These are phyloP conservation scores for Lentinula lateritia DNA, from an alignment of 768 basidiomycete species.

Conservation along the genomic window DNA sequence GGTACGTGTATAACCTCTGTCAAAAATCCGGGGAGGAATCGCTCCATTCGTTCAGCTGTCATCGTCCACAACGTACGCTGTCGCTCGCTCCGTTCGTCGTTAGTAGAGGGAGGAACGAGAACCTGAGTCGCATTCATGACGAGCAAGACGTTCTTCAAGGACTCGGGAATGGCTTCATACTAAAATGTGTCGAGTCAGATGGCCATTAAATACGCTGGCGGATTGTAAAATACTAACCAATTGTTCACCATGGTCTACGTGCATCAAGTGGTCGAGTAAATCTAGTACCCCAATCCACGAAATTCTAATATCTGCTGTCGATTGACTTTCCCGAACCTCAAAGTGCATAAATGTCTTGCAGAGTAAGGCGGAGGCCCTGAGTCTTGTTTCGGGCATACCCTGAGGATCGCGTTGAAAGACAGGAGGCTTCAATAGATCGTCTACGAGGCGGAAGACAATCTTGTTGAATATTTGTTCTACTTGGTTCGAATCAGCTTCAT, in stretches of 20 bases:
- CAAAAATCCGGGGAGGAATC: slow-evolving; percentile 89
- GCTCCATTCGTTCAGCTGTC: slow-evolving; percentile 82
- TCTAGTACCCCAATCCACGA: slow-evolving; percentile 91
- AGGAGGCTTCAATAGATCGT: slow-evolving; percentile 85
- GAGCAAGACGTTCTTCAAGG: slow-evolving; percentile 91
- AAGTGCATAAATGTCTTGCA: slow-evolving; percentile 97
- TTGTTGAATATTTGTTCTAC: slow-evolving; percentile 84
- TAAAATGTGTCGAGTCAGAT: slow-evolving; percentile 21
- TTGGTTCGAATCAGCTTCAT: slow-evolving; percentile 52
- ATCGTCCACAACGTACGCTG: slow-evolving; percentile 77
- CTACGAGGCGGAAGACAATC: slow-evolving; percentile 86
- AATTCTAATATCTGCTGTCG: slow-evolving; percentile 57
- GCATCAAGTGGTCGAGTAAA: slow-evolving; percentile 84
- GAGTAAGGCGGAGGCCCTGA: slow-evolving; percentile 82
- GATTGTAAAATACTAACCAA: slow-evolving; percentile 50
- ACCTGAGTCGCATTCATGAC: slow-evolving; percentile 92
- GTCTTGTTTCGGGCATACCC: slow-evolving; percentile 87
- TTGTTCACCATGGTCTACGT: slow-evolving; percentile 77
- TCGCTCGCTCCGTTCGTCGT: slow-evolving; percentile 48
- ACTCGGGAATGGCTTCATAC: slow-evolving; percentile 95
- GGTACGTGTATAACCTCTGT: slow-evolving; percentile 52
- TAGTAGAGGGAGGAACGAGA: slow-evolving; percentile 59
- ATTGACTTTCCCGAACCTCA: slow-evolving; percentile 64
- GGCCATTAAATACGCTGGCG: background rate
- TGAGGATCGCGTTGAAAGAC: slow-evolving; percentile 72